A percentile compares a stretch with the other conserved stretches of the same genome.
phyloP scores from a whole-genome alignment of 116 monocot genomes.

The Trichopus zeylanicus region DNA sequence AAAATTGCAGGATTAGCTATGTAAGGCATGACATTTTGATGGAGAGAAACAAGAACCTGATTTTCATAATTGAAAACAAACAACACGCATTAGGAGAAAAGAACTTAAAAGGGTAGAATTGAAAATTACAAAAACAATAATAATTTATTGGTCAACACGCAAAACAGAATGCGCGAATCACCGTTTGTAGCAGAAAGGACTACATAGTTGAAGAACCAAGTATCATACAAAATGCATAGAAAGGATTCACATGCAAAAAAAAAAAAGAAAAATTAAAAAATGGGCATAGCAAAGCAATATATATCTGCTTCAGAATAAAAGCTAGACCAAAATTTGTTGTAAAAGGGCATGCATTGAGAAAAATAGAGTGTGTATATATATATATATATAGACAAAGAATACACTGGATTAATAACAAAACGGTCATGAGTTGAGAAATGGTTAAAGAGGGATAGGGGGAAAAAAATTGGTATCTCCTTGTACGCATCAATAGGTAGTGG shows the following conservation, averaged over 20 bases:
- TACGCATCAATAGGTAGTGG: conserved; percentile 76
- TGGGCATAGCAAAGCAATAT: no score
- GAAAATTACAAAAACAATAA: neutral
- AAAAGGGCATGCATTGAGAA: neutral
- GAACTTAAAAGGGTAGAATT: neutral
- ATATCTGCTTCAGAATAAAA: no score
- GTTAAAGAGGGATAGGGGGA: neutral
- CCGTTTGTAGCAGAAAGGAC: no score
- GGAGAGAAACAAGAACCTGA: conserved; percentile 80
- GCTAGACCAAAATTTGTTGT: no score
- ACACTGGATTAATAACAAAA: no score
- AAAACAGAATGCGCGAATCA: no score
- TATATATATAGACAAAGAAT: neutral
- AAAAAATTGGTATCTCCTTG: conserved; percentile 62
- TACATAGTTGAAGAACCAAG: no score
- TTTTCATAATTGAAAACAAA: neutral
- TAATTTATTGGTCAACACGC: no score
- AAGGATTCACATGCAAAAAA: neutral
- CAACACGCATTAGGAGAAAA: neutral
- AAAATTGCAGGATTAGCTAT: conserved; percentile 76
- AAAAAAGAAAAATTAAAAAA: neutral
- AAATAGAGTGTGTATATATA: neutral
- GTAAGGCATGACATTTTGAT: conserved; percentile 73
- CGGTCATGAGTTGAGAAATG: neutral
- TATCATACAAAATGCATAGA: neutral